Conservation (phyloP, 2,329 filamentous ascomycete genomes). For the Neonectria hederae region DNA sequence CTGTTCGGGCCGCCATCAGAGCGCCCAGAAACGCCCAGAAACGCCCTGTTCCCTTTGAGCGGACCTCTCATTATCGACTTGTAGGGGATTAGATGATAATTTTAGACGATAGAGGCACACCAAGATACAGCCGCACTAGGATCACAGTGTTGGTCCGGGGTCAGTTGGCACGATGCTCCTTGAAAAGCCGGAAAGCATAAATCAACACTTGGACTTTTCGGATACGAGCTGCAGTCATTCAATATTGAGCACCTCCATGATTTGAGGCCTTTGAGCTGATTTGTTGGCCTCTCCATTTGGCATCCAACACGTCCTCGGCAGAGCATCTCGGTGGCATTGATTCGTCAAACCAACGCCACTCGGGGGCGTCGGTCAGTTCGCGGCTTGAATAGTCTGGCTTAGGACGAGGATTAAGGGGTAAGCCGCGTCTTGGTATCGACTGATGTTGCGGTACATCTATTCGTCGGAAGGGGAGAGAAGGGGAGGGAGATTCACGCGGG, state of each 20-base stretch:
- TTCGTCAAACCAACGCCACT: neutral
- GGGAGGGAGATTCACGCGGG: neutral
- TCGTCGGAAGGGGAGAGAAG: neutral
- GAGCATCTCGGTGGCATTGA: neutral
- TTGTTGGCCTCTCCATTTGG: neutral
- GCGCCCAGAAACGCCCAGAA: neutral
- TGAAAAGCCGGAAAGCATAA: constrained; percentile 2
- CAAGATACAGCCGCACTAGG: neutral
- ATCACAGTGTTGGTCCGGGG: neutral
- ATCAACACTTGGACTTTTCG: neutral
- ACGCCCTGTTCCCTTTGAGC: neutral
- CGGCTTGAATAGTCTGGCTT: neutral
- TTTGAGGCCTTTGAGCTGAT: neutral
- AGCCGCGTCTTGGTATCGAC: neutral
- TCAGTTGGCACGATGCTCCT: neutral
- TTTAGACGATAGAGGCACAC: neutral
- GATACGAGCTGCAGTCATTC: constrained; percentile 6
- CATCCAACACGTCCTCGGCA: neutral
- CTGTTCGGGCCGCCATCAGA: neutral
- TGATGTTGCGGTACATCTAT: neutral
- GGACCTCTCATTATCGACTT: neutral
- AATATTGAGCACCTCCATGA: neutral
- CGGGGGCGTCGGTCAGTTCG: neutral
- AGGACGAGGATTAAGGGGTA: neutral
- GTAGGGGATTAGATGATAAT: neutral